Evolutionary conservation across 2,329 filamentous ascomycete species (phyloP).

Genomic region (Lecanicillium sp.): DNA sequence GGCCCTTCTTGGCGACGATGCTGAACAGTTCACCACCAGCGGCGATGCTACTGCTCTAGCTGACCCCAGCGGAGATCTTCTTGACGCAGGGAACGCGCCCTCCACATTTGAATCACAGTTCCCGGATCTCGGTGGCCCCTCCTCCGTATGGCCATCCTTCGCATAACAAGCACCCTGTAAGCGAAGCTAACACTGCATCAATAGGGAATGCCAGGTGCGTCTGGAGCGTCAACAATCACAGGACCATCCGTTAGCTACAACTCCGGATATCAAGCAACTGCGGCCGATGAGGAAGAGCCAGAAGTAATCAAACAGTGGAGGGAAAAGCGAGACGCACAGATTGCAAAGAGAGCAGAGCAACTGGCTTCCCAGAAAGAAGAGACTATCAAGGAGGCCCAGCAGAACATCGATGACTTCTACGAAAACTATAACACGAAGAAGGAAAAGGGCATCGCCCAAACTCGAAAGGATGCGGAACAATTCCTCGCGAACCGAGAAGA

Average conservation of each 20-base stretch:
- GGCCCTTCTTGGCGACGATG: slow-evolving; percentile 85
- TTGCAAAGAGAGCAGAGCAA: slow-evolving; percentile 77
- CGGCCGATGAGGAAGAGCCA: slow-evolving; percentile 71
- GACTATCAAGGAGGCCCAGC: slow-evolving; percentile 81
- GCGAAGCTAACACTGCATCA: slow-evolving; percentile 10
- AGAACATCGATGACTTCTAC: slow-evolving; percentile 98
- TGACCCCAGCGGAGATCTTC: slow-evolving; percentile 62
- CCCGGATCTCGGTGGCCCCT: slow-evolving; percentile 60
- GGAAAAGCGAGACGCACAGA: slow-evolving; percentile 75
- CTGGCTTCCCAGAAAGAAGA: slow-evolving; percentile 76
- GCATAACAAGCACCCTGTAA: background rate
- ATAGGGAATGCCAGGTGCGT: slow-evolving; percentile 26
- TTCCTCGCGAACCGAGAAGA: slow-evolving; percentile 87
- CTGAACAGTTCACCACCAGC: slow-evolving; percentile 76
- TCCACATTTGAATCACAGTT: slow-evolving; percentile 78
- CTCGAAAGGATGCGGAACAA: slow-evolving; percentile 85
- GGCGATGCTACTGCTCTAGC: slow-evolving; percentile 62
- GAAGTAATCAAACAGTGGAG: slow-evolving; percentile 91
- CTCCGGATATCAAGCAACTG: slow-evolving; percentile 53
- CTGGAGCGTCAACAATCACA: slow-evolving; percentile 53
- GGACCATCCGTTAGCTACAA: slow-evolving; percentile 60
- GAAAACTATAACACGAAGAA: slow-evolving; percentile 99
- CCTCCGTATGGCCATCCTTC: slow-evolving; percentile 24
- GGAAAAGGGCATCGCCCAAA: slow-evolving; percentile 86
- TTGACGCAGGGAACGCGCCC: slow-evolving; percentile 58